Evolutionary conservation across 2,329 filamentous ascomycete genomes (phyloP), one percentile per base, ranked within the genome.

Genomic region (Rhinocladiella mackenziei): DNA sequence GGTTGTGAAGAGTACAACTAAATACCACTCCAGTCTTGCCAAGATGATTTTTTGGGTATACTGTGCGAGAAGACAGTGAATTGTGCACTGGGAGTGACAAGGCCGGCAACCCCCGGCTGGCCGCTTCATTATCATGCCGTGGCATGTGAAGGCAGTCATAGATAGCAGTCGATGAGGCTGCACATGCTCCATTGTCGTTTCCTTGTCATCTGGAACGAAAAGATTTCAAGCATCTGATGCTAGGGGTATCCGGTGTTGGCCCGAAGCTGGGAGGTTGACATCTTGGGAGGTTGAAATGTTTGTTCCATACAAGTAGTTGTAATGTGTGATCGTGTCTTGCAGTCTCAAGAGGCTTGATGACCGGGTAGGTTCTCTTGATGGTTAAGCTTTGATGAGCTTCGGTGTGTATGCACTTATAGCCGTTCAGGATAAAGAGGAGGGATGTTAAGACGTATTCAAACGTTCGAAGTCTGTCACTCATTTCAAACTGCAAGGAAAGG

Each of bases 11-110:
- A 11, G 5, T n/a, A 28, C 13, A 17, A 28, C 23, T 35, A 29
- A 44, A 41, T 37, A 18, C 8, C 14, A 23, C 13, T 22, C 29
- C 15, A 36, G 23, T 22, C 11, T 11, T 10, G 34, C 44, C 33
- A 35, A 43, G 39, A 15, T 13, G n/a, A 8, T 22, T 38, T 42
- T 34, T 46, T 35, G n/a, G n/a, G n/a, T 40, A 18, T 38, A 33
- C 18, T n/a, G 23, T 29, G 33, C 32, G 4, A 22, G 19, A n/a
- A 20, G 32, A 35, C 31, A 33, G 15, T 33, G 31, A 15, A 35
- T 5, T 20, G 30, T 5, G 30, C 13, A 35, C 17, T 14, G n/a
- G 28, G 13, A 35, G 31, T 39, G 36, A 31, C 17, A 19, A 4
- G 15, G 37, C 36, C 17, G 36, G 43, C 25, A 45, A 25, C 29